Base-by-base conservation (phyloP, 1,284 basidiomycete genomes). In the Somion occarium region DNA sequence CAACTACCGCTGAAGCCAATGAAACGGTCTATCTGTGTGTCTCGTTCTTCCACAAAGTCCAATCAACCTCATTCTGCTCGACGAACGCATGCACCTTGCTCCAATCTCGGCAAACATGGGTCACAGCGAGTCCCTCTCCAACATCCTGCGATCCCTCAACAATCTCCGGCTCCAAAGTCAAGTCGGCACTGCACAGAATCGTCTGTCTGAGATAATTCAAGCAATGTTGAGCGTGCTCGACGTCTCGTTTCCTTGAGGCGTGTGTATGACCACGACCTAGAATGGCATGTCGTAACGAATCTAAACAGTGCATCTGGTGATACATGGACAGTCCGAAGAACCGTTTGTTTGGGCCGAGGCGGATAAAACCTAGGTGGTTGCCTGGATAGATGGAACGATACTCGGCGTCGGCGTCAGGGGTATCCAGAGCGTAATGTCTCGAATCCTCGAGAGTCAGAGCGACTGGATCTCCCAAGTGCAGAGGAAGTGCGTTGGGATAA, bases 271-370 rank as follows among this genome's bases (percentile, higher is more conserved):
- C 19, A 22, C 42, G 42, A 15, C 42, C 42, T 13, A 23, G 13
- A 12, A 70, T 60, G 0, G 65, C 66, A 19, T 52, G 49, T 2
- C 65, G 64, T 23, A 70, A 55, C 3, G 59, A 55, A 47, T 69
- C 63, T 19, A 73, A 59, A 48, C 71, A 73, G 50, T 72, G 71
- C 46, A 71, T 54, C 56, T 73, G 64, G 59, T 74, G 71, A 45
- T 62, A 69, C 62, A 73, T 64, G 11, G 65, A 60, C 15, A 71
- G 59, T 23, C 62, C 62, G 54, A 64, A 63, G 53, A 62, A 59
- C 23, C 62, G 62, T 27, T 61, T 58, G 7, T 63, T 49, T 5
- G 64, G 64, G 4, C 69, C 68, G 22, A 69, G 56, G 24, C 59
- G 64, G 18, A 69, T 53, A 56, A 69, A 65, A 7, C 66, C 67